Percentiles rank a stretch among this genome's conserved stretches.
Evolutionary conservation across 192 early-diverging fungal species (phyloP).

Genomic region (Gryganskiella cystojenkinii): DNA sequence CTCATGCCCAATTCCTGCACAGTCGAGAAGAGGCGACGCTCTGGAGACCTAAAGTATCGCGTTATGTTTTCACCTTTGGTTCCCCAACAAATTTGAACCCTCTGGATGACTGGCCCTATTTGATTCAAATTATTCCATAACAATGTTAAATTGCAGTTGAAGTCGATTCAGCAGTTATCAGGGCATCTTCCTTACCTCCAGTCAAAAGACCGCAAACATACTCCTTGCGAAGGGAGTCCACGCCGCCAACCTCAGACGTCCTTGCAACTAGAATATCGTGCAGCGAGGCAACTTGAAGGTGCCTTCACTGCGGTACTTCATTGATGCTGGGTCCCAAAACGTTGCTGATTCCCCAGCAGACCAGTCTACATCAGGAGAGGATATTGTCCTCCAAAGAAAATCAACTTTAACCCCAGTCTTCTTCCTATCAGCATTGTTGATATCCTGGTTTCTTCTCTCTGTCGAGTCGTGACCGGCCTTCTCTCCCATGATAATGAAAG

Average conservation of each 20-base stretch:
- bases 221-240: conserved; percentile 34
- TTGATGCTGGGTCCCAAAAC: conserved; percentile 27
- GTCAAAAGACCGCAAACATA: conserved; percentile 33
- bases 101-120: conserved; percentile 30
- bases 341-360: conserved; percentile 34
- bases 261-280: conserved; percentile 36
- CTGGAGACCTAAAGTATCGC: conserved; percentile 29
- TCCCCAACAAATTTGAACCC: conserved; percentile 27
- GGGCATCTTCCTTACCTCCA: conserved; percentile 28
- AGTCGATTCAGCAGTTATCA: conserved; percentile 4
- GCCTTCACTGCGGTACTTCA: conserved; percentile 33
- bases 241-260: conserved; percentile 28
- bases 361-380: conserved; percentile 27
- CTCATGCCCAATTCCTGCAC: conserved; percentile 34
- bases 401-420: conserved; percentile 28
- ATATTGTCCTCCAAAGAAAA: conserved; percentile 38
- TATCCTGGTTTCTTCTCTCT: conserved; percentile 28
- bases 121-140: conserved; percentile 14
- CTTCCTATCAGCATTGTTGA: conserved; percentile 21
- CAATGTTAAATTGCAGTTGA: conserved; percentile 1
- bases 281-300: conserved; percentile 34
- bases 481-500: conserved; percentile 34
- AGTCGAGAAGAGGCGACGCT: conserved; percentile 37
- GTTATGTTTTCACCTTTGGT: conserved; percentile 28
- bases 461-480: conserved; percentile 32